Evolutionary conservation across 768 basidiomycete species (phyloP).

Genomic region (Russula abietina): DNA sequence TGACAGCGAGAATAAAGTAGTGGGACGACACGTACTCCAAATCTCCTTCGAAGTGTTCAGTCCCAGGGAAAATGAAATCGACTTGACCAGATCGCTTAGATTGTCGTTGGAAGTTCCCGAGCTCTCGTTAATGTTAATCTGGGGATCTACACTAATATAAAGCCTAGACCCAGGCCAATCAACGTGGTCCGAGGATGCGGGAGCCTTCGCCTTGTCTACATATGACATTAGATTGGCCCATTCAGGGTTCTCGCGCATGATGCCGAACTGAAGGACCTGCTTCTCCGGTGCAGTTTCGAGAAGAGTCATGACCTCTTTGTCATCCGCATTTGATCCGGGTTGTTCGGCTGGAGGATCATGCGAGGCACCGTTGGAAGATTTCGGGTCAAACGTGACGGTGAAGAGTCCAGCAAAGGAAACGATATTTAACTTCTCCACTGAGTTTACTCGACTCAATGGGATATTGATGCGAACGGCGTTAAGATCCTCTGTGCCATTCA

Average conservation of each 20-base stretch:
- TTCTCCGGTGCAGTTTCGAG: conserved; percentile 10
- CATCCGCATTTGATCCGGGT: background rate
- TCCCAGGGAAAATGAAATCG: conserved; percentile 12
- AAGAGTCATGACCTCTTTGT: background rate
- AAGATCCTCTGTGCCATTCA: conserved; percentile 31
- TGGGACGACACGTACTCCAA: conserved; percentile 14
- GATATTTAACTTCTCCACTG: conserved; percentile 25
- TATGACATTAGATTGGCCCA: conserved; percentile 11
- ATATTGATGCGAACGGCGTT: conserved; percentile 42
- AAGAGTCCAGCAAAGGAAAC: conserved; percentile 25
- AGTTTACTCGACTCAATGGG: conserved; percentile 39
- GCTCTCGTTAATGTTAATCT: background rate
- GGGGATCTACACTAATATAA: conserved; percentile 18
- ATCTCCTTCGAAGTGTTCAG: conserved; percentile 18
- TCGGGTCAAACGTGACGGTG: conserved; percentile 19
- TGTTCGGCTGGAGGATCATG: background rate
- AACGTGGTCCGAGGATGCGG: background rate
- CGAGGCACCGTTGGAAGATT: background rate
- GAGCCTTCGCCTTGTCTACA: conserved; percentile 2
- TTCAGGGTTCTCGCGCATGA: conserved; percentile 8
- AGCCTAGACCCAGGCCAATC: conserved; percentile 21
- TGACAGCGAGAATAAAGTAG: background rate
- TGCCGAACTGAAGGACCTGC: conserved; percentile 21
- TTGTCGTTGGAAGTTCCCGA: background rate
- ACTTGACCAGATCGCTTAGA: conserved; percentile 12